Base-by-base conservation (phyloP, 208 protist species). In the Wallacemonas sp. region DNA sequence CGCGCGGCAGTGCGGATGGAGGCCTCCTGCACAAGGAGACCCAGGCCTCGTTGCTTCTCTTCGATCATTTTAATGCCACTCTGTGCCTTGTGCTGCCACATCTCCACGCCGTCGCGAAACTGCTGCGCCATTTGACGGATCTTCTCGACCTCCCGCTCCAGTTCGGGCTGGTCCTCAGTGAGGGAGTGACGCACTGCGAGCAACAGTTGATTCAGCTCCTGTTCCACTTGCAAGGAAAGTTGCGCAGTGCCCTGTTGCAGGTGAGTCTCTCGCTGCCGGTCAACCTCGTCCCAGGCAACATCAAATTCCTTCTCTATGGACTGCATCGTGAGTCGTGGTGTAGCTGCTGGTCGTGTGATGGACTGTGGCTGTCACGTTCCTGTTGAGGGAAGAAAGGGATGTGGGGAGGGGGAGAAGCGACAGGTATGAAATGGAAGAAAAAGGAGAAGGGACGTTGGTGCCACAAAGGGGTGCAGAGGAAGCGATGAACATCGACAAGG, bases 51-150 rank as follows among this genome's bases (percentile, higher is more conserved):
- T 70, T 96, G 90, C 68, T 90, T 84, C 61, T 88, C 83, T 46
- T 85, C 81, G 44, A 96, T 90, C 54, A 72, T 70, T 26, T 82
- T 68, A 55, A 96, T 83, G 34, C 80, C 80, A 43, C 61, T 81
- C 55, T 81, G 67, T 21, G 90, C 90, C 65, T 93, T 93, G 24
- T 81, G 68, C 47, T 85, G 76, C 87, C 90, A 96, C 67, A 88
- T 61, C 14, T 90, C 80, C 24, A 96, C 83, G 14, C 81, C 87
- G 12, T 86, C 74, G 24, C 81, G 74, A 34, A 90, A 92, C 65
- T 92, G 80, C 21, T 85, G 61, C 19, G 84, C 74, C 74, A 90
- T 88, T 30, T 63, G 66, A 39, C 83, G 69, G 2, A 96, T 70
- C 38, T 78, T 72, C 46, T 89, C 81, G 26, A 92, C 70, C n/a